Base-by-base conservation (phyloP, 1,284 basidiomycete genomes). In the Apiotrichum laibachii region DNA sequence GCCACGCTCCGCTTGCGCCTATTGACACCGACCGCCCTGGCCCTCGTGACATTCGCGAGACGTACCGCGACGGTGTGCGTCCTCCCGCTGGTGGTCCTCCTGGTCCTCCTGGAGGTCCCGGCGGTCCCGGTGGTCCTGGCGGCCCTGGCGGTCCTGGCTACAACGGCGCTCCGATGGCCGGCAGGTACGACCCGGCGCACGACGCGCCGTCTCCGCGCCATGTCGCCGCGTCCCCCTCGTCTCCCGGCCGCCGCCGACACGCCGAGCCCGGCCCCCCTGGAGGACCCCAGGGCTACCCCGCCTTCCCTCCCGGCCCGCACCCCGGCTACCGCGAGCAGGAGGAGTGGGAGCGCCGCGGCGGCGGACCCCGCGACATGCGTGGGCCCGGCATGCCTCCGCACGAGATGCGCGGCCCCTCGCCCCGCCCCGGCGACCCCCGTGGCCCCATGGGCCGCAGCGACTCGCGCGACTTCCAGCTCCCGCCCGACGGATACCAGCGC, bases 11-110 rank as follows among this genome's bases (percentile, higher is more conserved):
- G 2, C 80, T 93, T 21, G 90, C 88, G 2, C 83, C 89, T 0
- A 93, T 93, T 86, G 89, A 92, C 18, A 83, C 89, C 7, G 89
- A 92, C 57, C 82, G 86, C n/a, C 82, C 82, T 13, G 59, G 60
- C 50, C 60, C 57, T 2, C 57, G 60, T 26, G 62, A 63, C 45
- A 42, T 60, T 39, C 63, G 57, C n/a, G 63, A 64, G 43, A n/a
- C 48, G 40, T 64, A 55, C 50, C 65, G 55, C 35, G 62, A 61
- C 37, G 62, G 60, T 11, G 10, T 3, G 11, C 37, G 12, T n/a
- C 61, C 59, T n/a, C 54, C 18, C n/a, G 42, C 43, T 34, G 22
- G 56, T 45, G 49, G 46, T 0, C 53, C 50, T 2, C 57, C 47
- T 44, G 40, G 39, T 34, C 49, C 46, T 13, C 26, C 46, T 48